Evolutionary conservation across 495 filamentous ascomycete species (phyloP).

Genomic region (Penicillium lagena): DNA sequence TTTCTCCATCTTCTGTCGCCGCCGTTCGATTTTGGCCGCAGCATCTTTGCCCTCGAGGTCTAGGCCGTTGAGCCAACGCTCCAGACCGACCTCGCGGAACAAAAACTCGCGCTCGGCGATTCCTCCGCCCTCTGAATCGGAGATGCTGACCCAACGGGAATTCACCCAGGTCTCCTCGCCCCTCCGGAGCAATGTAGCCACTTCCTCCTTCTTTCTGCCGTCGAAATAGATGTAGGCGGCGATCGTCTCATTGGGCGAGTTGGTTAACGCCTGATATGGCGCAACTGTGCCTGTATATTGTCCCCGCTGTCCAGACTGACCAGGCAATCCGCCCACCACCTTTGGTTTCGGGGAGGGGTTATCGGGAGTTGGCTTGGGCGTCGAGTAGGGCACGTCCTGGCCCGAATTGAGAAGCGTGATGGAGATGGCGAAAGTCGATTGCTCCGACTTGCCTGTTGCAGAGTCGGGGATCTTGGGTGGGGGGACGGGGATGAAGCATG

Average conservation of each 20-base stretch:
- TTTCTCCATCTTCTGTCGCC: constrained; percentile 83
- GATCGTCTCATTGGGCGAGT: constrained; percentile 88
- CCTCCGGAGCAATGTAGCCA: constrained; percentile 83
- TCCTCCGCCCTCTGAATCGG: constrained; percentile 82
- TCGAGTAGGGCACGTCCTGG: constrained; percentile 82
- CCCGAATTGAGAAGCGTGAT: constrained; percentile 91
- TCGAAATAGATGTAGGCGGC: constrained; percentile 99
- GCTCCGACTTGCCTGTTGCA: constrained; percentile 67
- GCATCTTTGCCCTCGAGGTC: constrained; percentile 85
- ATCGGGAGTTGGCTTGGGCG: constrained; percentile 63
- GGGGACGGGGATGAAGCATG: constrained; percentile 92
- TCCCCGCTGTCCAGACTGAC: constrained; percentile 46
- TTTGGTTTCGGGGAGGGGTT: constrained; percentile 74
- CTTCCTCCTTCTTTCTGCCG: constrained; percentile 90
- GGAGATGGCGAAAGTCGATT: constrained; percentile 91
- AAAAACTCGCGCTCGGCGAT: constrained; percentile 95
- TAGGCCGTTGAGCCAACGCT: constrained; percentile 90
- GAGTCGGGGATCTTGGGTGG: constrained; percentile 69
- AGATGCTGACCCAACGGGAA: constrained; percentile 93
- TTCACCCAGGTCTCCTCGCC: constrained; percentile 99
- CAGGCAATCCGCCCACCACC: constrained; percentile 65
- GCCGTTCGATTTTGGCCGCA: constrained; percentile 80
- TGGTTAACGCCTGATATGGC: constrained; percentile 84
- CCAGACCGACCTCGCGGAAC: constrained; percentile 94
- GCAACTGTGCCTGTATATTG: constrained; percentile 54